Conservation (phyloP, 345 rosid species). For the Acer negundo region DNA sequence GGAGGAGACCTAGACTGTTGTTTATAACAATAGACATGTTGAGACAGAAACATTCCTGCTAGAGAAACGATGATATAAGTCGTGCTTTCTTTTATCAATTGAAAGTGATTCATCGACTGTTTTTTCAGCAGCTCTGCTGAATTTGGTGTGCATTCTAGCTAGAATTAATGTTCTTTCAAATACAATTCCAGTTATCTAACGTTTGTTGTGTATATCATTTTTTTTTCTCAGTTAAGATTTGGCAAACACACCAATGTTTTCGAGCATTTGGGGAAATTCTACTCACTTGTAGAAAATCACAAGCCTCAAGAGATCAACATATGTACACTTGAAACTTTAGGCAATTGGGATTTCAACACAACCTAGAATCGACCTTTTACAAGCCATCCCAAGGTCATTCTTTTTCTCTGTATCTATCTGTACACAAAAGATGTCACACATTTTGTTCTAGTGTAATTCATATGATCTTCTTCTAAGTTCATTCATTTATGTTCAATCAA, state of each 20-base stretch:
- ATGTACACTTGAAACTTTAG: conserved; percentile 25
- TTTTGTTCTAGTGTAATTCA: no score
- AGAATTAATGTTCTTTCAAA: no score
- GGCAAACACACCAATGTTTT: conserved; percentile 35
- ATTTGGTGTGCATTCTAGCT: conserved; percentile 18
- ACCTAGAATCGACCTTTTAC: conserved; percentile 48
- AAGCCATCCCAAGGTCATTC: conserved; percentile 53
- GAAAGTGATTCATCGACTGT: conserved; percentile 47
- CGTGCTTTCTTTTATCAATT: conserved; percentile 46
- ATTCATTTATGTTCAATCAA: not conserved
- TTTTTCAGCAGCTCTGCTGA: conserved; percentile 42
- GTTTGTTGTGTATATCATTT: not conserved
- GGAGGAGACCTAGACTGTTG: conserved; percentile 39
- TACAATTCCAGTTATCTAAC: not conserved
- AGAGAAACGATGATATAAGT: conserved; percentile 41
- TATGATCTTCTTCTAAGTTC: not conserved
- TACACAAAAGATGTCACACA: no score
- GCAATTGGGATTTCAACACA: conserved; percentile 36
- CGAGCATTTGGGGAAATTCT: conserved; percentile 43
- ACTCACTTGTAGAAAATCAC: conserved; percentile 36
- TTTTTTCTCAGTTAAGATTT: conserved; percentile 33
- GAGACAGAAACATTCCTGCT: conserved; percentile 52
- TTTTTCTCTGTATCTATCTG: no score
- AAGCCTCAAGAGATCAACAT: conserved; percentile 50
- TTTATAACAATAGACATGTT: conserved; percentile 46